These are phyloP conservation scores for Aspergillus caelatus DNA, from an alignment of 2,329 filamentous ascomycete genomes.

Conservation along the genomic window DNA sequence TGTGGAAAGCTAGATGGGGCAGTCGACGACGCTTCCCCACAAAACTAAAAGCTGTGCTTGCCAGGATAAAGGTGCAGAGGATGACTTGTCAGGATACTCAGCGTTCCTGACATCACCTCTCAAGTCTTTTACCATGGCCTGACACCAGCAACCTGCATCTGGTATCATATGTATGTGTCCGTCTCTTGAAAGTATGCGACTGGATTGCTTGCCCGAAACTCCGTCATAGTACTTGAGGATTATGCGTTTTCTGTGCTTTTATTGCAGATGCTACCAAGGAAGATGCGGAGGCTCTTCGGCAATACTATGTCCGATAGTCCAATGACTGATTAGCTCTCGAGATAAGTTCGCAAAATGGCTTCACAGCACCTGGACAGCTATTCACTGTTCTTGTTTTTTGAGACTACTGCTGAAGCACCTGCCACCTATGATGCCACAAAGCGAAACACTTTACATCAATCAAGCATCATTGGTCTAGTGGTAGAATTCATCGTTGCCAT, in stretches of 20 bases:
- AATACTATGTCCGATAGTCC: background rate
- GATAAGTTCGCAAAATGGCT: background rate
- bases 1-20: background rate
- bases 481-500: conserved; percentile 51
- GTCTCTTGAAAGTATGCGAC: background rate
- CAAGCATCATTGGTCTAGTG: conserved; percentile 49
- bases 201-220: background rate
- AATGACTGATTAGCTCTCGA: background rate
- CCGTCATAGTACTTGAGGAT: background rate
- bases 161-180: background rate
- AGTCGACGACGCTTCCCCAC: background rate
- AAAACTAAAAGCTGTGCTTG: background rate
- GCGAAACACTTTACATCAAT: background rate
- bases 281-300: background rate
- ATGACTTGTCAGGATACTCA: background rate
- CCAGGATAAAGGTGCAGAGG: background rate
- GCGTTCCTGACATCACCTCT: background rate
- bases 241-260: background rate
- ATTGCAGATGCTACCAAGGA: background rate
- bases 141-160: background rate
- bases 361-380: too few relatives aligned
- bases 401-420: background rate
- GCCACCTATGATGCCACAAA: background rate
- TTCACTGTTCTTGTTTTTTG: background rate
- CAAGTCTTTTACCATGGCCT: background rate